Base-by-base conservation (phyloP, 176 grass and related monocot genomes). In the Olyra latifolia region DNA sequence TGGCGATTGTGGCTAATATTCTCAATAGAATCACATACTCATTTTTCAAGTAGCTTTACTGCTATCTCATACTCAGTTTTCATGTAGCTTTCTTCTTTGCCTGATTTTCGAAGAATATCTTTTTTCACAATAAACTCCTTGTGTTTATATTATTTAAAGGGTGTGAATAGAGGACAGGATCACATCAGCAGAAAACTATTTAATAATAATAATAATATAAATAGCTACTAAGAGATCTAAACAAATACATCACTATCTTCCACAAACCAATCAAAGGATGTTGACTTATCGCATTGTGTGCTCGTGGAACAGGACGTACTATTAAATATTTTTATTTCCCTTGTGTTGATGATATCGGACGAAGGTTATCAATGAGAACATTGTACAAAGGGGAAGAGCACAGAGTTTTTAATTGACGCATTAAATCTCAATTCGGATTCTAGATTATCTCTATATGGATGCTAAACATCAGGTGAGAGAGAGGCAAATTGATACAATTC, bases 381-480 rank as follows among this genome's bases (percentile, higher is more conserved):
- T 42, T 69, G n/a, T 16, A 30, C 1, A 4, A 72, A 68, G 16
- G 61, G 23, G 53, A 76, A 71, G 57, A 69, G 53, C 8, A 69
- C 13, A 0, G 12, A 15, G 22, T 72, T 19, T 66, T 32, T 16
- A 23, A 66, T 64, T 73, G 19, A 6, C 47, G 44, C 50, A 77
- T 55, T 24, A 16, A 76, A 62, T 71, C 32, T 43, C 25, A 13
- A 71, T 76, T 72, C 52, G n/a, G 80, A 32, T 32, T 82, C 38
- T 15, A 69, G 17, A 76, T 62, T n/a, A 63, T 50, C 50, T 40
- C 13, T 74, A 52, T 52, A 38, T 22, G 80, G 6, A 71, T 35
- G 7, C 25, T 12, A 8, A 10, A 57, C 52, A 23, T 42, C 53
- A 47, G 30, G 24, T 43, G 49, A 68, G 55, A 41, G 62, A 80